Evolutionary conservation across 495 filamentous ascomycete genomes (phyloP), one percentile per base, ranked within the genome.

Genomic region (Saxophila tyrrhenica): DNA sequence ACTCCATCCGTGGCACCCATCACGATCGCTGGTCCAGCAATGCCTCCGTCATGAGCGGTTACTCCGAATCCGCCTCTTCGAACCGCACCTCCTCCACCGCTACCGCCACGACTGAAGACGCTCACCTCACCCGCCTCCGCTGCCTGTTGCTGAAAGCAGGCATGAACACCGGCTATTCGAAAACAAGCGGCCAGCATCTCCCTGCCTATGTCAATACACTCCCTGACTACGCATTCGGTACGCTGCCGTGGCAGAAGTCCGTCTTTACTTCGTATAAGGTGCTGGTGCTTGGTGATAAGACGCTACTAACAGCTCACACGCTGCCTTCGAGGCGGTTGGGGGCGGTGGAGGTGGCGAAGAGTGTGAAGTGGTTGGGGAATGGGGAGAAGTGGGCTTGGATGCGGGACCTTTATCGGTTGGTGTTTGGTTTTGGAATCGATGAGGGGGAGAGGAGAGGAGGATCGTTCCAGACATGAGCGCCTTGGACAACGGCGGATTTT

Each of bases 381-480:
- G 72, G 69, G 25, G 81, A 80, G 44, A 74, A 82, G 58, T 86
- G 89, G 65, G 71, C 70, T 19, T 94, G 87, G 77, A 69, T 94
- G 56, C 75, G 77, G 21, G 89, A 94, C 65, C 69, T 95, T 10
- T 94, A 83, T 70, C 76, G 80, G 45, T 71, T 89, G n/a, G 87
- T 94, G 2, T 89, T 91, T 69, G 87, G 89, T 0, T 87, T 87
- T 64, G 79, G 83, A 52, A 62, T 84, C 23, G 86, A 94, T 56
- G 89, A 92, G 57, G 82, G 79, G 0, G 79, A 50, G 20, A 39
- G 57, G 20, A 63, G 52, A 29, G 58, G 58, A 22, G 58, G 54
- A 3, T 8, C 25, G 24, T 39, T 50, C n/a, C 25, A 35, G 48
- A 50, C 23, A 17, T 50, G 48, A 50, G 13, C n/a, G n/a, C n/a